Percentiles rank a stretch among this genome's conserved stretches.
phyloP scores from a whole-genome alignment of 768 basidiomycete genomes.

The Panaeolus cyanescens region DNA sequence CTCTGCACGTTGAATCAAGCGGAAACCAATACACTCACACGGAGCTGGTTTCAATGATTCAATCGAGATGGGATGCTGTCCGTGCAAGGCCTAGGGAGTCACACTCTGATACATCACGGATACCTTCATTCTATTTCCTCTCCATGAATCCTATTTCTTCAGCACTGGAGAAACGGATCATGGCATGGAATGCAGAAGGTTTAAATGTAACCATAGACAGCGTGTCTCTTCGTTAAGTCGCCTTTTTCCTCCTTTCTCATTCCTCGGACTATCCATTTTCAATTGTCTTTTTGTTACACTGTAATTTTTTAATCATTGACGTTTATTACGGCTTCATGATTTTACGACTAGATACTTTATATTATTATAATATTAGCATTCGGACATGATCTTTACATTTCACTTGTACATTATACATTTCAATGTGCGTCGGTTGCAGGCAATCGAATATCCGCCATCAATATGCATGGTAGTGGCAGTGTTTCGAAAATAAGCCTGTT shows the following conservation, averaged over 20 bases:
- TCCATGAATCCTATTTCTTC: slow-evolving; percentile 27
- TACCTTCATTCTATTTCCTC: slow-evolving; percentile 25
- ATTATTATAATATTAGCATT: neutral
- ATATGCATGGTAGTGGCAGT: too few relatives aligned
- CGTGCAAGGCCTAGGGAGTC: slow-evolving; percentile 1
- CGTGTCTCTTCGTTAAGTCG: slow-evolving; percentile 19
- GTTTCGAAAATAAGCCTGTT: too few relatives aligned
- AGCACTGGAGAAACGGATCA: slow-evolving; percentile 19
- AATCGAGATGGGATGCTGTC: slow-evolving; percentile 29
- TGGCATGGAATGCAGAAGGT: slow-evolving; percentile 25
- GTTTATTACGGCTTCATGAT: neutral
- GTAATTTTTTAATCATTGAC: neutral
- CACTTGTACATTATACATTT: neutral
- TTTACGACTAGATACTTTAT: neutral
- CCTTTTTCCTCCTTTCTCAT: neutral
- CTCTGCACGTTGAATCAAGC: slow-evolving; percentile 32
- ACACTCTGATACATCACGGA: slow-evolving; percentile 16
- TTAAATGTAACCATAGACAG: slow-evolving; percentile 26
- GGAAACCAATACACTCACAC: slow-evolving; percentile 30
- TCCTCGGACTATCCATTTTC: neutral
- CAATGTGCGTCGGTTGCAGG: neutral
- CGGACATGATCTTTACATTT: neutral
- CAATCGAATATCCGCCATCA: too few relatives aligned
- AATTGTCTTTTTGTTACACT: neutral
- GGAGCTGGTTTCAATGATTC: slow-evolving; percentile 29